phyloP scores from a whole-genome alignment of 2,329 filamentous ascomycete species.

The Aspergillus transmontanensis region DNA sequence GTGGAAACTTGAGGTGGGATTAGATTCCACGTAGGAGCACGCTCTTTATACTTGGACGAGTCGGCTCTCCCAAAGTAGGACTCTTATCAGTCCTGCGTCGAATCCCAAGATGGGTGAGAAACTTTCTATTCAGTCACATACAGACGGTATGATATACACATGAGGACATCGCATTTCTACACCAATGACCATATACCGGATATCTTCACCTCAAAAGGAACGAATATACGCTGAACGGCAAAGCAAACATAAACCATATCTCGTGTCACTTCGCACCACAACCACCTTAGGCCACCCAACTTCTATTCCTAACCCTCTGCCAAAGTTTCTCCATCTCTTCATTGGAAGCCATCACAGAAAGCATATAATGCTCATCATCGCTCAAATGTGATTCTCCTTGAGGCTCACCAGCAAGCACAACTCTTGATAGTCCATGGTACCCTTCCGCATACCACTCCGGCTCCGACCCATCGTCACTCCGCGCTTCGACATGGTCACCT shows the following conservation, averaged over 20 bases:
- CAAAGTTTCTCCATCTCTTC: slow-evolving; percentile 21
- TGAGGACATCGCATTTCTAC: background rate
- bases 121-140: background rate
- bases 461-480: slow-evolving; percentile 14
- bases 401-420: slow-evolving; percentile 22
- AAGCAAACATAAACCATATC: background rate
- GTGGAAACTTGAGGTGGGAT: background rate
- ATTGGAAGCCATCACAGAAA: slow-evolving; percentile 19
- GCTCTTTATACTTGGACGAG: no score
- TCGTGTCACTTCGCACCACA: background rate
- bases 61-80: no score
- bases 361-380: slow-evolving; percentile 8
- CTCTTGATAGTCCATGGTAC: slow-evolving; percentile 15
- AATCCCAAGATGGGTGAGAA: background rate
- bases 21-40: no score
- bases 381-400: slow-evolving; percentile 11
- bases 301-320: slow-evolving; percentile 16
- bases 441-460: slow-evolving; percentile 19
- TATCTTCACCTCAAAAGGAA: background rate
- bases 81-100: background rate
- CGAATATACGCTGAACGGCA: background rate
- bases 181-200: background rate
- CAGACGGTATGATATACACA: no score
- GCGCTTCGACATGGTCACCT: slow-evolving; percentile 11
- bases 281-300: slow-evolving; percentile 2